Evolutionary conservation across 352 stramenopile species (phyloP), one percentile per base, ranked within the genome.

Genomic region (Blastocystis sp.): DNA sequence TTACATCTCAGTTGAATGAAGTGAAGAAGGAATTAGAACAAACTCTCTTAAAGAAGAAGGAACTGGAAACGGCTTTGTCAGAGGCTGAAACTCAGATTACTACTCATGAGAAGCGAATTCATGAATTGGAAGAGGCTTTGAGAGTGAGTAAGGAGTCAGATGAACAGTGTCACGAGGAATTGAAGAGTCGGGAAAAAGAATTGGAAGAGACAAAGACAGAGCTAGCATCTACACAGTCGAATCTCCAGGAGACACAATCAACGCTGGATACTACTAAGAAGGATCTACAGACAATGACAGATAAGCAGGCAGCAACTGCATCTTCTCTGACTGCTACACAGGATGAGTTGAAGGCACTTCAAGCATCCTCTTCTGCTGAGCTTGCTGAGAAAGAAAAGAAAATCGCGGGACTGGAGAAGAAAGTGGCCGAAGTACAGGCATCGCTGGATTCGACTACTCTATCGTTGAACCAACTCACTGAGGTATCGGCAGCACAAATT

Each of bases 401-500:
- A 14, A 58, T 78, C 3, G 16, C 7, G 37, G 9, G 29, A 32
- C 21, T 59, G 24, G 42, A 78, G 42, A 21, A 39, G 46, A 16
- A 58, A n/a, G 14, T 78, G 12, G 27, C 32, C 21, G 39, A 21
- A 16, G 12, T 56, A 32, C 37, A 78, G 46, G 27, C 35, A 24
- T 21, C 16, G 39, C 16, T 66, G 57, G 57, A 21, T n/a, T n/a
- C 16, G n/a, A 29, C 24, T n/a, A 21, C 16, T 11, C 27, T 29
- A 16, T 66, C 57, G 57, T 32, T 78, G 66, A 46, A 78, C 42
- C 66, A 78, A 24, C 46, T 78, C 14, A 78, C 66, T 0, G 66
- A 78, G 24, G 66, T 49, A 49, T 78, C 66, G 21, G 66, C 66
- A 24, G 11, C 35, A 49, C 66, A 78, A 32, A 78, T 78, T 11